A percentile compares a stretch with the other conserved stretches of the same genome.
phyloP scores from a whole-genome alignment of 1,284 basidiomycete genomes.

The Porodaedalea pini region DNA sequence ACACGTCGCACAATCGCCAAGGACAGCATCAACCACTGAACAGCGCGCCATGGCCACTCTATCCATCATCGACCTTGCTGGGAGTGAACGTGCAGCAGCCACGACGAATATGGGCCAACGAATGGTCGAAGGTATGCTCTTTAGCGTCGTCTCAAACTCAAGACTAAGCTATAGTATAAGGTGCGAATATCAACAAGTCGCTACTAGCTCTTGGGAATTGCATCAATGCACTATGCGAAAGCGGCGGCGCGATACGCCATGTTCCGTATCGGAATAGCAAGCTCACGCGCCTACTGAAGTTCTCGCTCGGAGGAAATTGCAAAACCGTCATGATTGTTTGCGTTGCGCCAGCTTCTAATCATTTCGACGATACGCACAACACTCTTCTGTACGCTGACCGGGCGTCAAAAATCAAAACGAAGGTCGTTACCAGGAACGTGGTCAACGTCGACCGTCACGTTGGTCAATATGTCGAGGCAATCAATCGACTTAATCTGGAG shows the following conservation, averaged over 20 bases:
- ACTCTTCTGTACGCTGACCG: constrained; percentile 94
- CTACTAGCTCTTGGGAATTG: constrained; percentile 93
- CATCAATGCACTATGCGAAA: constrained; percentile 94
- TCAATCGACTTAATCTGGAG: constrained; percentile 82
- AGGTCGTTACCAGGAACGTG: constrained; percentile 87
- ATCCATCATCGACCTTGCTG: constrained; percentile 95
- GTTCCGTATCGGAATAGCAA: constrained; percentile 96
- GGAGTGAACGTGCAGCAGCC: constrained; percentile 91
- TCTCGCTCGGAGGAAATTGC: constrained; percentile 95
- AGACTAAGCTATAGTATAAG: constrained; percentile 40
- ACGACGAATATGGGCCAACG: constrained; percentile 96
- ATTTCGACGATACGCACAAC: constrained; percentile 97
- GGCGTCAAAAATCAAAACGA: constrained; percentile 96
- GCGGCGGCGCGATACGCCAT: constrained; percentile 78
- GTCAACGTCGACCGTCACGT: constrained; percentile 92
- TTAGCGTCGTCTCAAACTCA: background rate
- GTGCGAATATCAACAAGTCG: constrained; percentile 97
- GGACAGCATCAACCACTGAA: constrained; percentile 77
- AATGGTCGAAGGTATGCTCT: constrained; percentile 81
- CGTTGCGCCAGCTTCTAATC: constrained; percentile 87
- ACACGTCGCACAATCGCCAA: constrained; percentile 83
- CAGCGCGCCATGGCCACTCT: constrained; percentile 82
- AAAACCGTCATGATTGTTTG: constrained; percentile 98
- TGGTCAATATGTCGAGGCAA: constrained; percentile 90
- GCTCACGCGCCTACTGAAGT: constrained; percentile 92